These are phyloP conservation scores for Tuber microsphaerosporum DNA, from an alignment of 495 filamentous ascomycete species.

Conservation along the genomic window DNA sequence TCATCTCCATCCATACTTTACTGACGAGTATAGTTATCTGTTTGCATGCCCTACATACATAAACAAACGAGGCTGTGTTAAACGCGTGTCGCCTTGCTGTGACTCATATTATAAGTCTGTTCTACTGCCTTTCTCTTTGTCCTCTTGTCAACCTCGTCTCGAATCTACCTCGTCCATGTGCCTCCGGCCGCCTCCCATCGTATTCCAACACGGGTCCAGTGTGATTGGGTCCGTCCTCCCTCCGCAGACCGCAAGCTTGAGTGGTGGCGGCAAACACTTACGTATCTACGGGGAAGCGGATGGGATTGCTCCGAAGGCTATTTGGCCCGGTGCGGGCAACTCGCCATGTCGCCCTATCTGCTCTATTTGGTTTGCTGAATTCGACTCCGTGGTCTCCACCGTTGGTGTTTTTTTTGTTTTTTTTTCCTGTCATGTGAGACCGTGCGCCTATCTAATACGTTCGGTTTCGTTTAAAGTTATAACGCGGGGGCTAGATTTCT, in stretches of 20 bases:
- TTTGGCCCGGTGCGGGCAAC: not conserved
- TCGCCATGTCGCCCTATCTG: not conserved
- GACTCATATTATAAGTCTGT: too few relatives aligned
- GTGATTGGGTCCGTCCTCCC: not conserved
- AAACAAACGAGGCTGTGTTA: conserved; percentile 1
- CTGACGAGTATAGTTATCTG: not conserved
- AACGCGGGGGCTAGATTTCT: not conserved
- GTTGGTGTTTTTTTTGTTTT: not conserved
- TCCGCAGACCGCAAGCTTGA: not conserved
- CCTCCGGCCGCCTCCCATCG: not conserved
- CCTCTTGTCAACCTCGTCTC: not conserved
- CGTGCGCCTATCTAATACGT: not conserved
- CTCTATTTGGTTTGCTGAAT: not conserved
- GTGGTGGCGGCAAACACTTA: not conserved
- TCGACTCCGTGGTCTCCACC: not conserved
- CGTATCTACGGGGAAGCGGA: not conserved
- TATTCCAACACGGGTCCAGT: not conserved
- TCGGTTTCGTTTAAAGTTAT: not conserved
- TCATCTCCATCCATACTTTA: not conserved
- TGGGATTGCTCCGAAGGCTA: not conserved
- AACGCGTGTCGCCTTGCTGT: not conserved
- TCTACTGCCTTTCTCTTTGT: not conserved
- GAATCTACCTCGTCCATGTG: not conserved
- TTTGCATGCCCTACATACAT: not conserved
- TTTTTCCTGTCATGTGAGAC: not conserved